These are phyloP conservation scores for Leishmania braziliensis DNA, from an alignment of 208 protist species.

Conservation along the genomic window DNA sequence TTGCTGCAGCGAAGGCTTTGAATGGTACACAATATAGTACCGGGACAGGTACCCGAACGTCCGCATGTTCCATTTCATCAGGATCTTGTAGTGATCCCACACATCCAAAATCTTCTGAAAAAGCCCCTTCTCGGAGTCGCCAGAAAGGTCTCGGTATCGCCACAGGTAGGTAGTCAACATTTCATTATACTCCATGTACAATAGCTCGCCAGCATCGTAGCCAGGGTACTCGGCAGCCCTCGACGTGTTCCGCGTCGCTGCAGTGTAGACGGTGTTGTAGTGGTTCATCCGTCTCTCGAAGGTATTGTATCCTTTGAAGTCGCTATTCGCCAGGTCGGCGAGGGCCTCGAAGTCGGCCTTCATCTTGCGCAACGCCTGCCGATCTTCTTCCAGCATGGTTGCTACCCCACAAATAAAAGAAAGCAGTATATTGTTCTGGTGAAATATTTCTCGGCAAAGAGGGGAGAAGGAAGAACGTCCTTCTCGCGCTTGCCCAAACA, in stretches of 20 bases:
- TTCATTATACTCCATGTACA: slow-evolving; percentile 92
- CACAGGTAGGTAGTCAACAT: slow-evolving; percentile 88
- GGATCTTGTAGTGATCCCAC: slow-evolving; percentile 83
- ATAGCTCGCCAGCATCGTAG: slow-evolving; percentile 69
- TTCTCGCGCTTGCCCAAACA: not conserved
- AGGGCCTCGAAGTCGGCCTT: slow-evolving; percentile 87
- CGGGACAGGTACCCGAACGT: slow-evolving; percentile 86
- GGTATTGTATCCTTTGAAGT: slow-evolving; percentile 64
- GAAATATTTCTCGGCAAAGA: not conserved
- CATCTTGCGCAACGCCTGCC: slow-evolving; percentile 77
- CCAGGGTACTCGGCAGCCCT: slow-evolving; percentile 52
- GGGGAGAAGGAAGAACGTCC: too few relatives aligned
- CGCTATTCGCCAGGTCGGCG: slow-evolving; percentile 62
- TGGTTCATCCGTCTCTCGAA: slow-evolving; percentile 80
- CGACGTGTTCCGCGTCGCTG: slow-evolving; percentile 68
- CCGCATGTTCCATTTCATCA: slow-evolving; percentile 86
- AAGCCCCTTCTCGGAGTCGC: slow-evolving; percentile 53
- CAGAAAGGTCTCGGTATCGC: slow-evolving; percentile 54
- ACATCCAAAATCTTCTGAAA: slow-evolving; percentile 68
- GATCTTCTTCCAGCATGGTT: slow-evolving; percentile 82
- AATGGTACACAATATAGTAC: slow-evolving; percentile 87
- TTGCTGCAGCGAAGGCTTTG: slow-evolving; percentile 77
- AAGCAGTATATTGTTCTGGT: not conserved
- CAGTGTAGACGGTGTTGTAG: slow-evolving; percentile 86
- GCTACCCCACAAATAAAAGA: not conserved